Conservation (phyloP, 352 stramenopile species). For the Phytophthora europaea region DNA sequence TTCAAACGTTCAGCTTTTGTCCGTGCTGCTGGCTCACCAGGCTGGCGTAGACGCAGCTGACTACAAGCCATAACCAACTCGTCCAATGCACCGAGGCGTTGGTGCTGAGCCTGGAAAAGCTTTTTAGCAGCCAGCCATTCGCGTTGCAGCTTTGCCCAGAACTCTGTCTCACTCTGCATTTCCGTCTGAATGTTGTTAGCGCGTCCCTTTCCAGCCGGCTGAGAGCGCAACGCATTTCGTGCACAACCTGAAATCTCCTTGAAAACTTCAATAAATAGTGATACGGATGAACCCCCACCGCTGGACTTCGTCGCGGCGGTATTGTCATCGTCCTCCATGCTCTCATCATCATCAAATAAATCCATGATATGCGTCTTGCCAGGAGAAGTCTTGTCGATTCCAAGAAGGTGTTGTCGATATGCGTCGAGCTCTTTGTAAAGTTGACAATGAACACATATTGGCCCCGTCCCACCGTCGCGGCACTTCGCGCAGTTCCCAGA, state of each 20-base stretch:
- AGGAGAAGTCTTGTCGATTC: slow-evolving; percentile 48
- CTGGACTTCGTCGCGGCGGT: not conserved
- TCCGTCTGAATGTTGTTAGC: slow-evolving; percentile 34
- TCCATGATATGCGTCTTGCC: slow-evolving; percentile 18
- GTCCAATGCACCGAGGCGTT: slow-evolving; percentile 76
- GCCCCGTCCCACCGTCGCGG: slow-evolving; percentile 62
- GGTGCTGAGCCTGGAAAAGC: slow-evolving; percentile 76
- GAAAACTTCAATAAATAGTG: slow-evolving; percentile 71
- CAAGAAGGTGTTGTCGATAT: slow-evolving; percentile 66
- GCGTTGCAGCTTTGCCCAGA: slow-evolving; percentile 57
- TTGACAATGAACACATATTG: slow-evolving; percentile 71
- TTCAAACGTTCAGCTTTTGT: slow-evolving; percentile 60
- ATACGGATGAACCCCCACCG: slow-evolving; percentile 21
- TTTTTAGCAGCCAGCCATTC: slow-evolving; percentile 71
- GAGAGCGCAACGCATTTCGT: slow-evolving; percentile 26
- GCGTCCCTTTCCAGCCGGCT: slow-evolving; percentile 7
- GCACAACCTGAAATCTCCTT: slow-evolving; percentile 54
- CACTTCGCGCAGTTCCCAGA: slow-evolving; percentile 80
- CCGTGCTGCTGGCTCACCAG: slow-evolving; percentile 45
- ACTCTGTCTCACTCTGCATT: slow-evolving; percentile 56
- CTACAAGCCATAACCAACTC: slow-evolving; percentile 84
- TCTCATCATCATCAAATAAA: slow-evolving; percentile 25
- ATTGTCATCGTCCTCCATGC: slow-evolving; percentile 20
- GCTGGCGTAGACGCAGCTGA: slow-evolving; percentile 63
- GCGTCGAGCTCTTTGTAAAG: slow-evolving; percentile 73